Evolutionary conservation across 441 rosid species (phyloP).

Genomic region (Aquilaria agallochum): DNA sequence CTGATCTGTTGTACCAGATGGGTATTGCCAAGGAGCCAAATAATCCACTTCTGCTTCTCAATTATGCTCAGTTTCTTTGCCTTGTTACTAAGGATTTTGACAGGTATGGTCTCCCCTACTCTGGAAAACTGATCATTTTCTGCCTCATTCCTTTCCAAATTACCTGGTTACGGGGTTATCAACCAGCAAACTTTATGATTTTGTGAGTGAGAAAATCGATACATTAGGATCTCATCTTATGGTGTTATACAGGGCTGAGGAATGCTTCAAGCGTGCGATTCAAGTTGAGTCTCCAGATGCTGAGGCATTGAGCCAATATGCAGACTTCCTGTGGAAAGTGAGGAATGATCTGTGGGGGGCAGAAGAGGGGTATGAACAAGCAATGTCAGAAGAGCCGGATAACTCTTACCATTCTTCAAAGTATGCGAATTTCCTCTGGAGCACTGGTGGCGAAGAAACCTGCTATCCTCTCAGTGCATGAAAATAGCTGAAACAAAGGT

Average conservation of each 20-base stretch:
- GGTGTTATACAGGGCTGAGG: constrained; percentile 49
- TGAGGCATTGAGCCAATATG: constrained; percentile 46
- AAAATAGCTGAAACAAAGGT: not conserved
- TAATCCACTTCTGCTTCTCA: constrained; percentile 48
- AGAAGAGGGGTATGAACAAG: constrained; percentile 60
- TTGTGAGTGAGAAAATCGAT: too few species aligned
- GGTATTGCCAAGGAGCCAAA: constrained; percentile 54
- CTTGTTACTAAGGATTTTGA: constrained; percentile 46
- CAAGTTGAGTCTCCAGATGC: constrained; percentile 51
- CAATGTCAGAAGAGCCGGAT: constrained; percentile 48
- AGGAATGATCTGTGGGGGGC: constrained; percentile 65
- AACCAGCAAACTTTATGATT: too few species aligned
- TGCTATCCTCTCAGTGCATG: constrained; percentile 43
- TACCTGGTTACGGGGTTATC: too few species aligned
- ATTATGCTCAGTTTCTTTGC: constrained; percentile 70
- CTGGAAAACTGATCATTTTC: too few species aligned
- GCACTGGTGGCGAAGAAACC: constrained; percentile 65
- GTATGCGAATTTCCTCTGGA: constrained; percentile 75
- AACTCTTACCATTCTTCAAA: constrained; percentile 45
- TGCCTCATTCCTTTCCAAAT: not conserved
- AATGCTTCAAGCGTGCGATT: constrained; percentile 58
- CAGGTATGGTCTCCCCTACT: constrained; percentile 33
- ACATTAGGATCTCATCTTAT: not conserved
- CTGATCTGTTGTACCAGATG: constrained; percentile 53
- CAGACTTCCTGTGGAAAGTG: constrained; percentile 60